These are phyloP conservation scores for Groenewaldozyma salmanticensis DNA, from an alignment of 805 yeast genomes.

Conservation along the genomic window DNA sequence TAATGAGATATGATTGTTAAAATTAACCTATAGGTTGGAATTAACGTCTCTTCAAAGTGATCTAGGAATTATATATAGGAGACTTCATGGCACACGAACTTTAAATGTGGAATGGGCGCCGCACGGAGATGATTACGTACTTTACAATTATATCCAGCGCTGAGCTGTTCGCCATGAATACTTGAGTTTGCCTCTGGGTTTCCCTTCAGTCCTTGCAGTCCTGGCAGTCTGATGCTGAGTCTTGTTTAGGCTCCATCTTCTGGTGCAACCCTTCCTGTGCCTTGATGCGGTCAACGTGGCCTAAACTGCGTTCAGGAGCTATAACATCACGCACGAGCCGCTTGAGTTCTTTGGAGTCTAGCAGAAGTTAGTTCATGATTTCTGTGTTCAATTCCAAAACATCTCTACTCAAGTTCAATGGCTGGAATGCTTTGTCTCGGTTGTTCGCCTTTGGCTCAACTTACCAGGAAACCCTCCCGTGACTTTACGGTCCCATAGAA, in stretches of 20 bases:
- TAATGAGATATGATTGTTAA: too few species aligned
- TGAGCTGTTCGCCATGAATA: too few species aligned
- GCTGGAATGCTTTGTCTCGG: not conserved
- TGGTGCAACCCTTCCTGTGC: not conserved
- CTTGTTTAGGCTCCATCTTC: not conserved
- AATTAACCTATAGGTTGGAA: too few species aligned
- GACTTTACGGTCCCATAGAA: slow-evolving; percentile 51
- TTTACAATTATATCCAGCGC: too few species aligned
- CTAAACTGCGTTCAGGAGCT: slow-evolving; percentile 46
- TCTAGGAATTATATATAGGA: too few species aligned
- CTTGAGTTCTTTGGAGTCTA: slow-evolving; percentile 68
- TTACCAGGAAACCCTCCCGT: slow-evolving; percentile 64
- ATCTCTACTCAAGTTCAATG: not conserved
- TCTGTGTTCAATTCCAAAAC: not conserved
- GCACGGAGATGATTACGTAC: too few species aligned
- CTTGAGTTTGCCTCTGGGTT: too few species aligned
- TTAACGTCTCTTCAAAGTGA: too few species aligned
- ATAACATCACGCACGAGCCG: slow-evolving; percentile 50
- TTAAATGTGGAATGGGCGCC: too few species aligned
- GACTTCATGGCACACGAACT: too few species aligned
- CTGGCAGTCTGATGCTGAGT: not conserved
- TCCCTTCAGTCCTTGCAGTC: not conserved
- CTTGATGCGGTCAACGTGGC: slow-evolving; percentile 47
- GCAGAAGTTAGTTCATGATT: not conserved
- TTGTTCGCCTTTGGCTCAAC: not conserved